These are phyloP conservation scores for Gossypioides kirkii DNA, from an alignment of 345 rosid species.

Conservation along the genomic window DNA sequence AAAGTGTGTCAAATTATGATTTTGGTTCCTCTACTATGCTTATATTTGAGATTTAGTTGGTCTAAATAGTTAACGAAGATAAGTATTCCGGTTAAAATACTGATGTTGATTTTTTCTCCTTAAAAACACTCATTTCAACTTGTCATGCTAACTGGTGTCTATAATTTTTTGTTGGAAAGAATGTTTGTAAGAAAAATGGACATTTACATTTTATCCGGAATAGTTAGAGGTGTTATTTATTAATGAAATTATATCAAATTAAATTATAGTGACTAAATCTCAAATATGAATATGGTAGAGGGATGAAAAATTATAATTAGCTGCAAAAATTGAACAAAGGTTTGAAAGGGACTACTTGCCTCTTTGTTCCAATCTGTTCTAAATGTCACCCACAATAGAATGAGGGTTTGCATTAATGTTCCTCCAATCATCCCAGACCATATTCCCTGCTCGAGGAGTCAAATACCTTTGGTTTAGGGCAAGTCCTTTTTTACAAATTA, in stretches of 20 bases:
- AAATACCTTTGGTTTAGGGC: background rate
- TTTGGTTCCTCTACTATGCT: too few species aligned
- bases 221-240: too few species aligned
- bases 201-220: too few species aligned
- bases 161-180: too few species aligned
- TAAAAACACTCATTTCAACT: too few species aligned
- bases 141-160: too few species aligned
- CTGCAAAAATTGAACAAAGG: background rate
- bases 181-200: too few species aligned
- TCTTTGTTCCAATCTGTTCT: constrained; percentile 55
- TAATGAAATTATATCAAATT: too few species aligned
- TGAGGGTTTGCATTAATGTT: constrained; percentile 45
- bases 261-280: background rate
- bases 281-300: background rate
- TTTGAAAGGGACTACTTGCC: constrained; percentile 23
- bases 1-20: background rate
- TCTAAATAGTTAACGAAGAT: too few species aligned
- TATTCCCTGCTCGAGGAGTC: constrained; percentile 34
- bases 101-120: too few species aligned
- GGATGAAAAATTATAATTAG: background rate
- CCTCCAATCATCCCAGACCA: constrained; percentile 71
- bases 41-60: too few species aligned
- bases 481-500: background rate
- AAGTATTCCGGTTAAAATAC: too few species aligned
- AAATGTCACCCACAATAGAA: constrained; percentile 42